These are phyloP conservation scores for Colletotrichum tropicicola DNA, from an alignment of 2,329 filamentous ascomycete species.

Conservation along the genomic window DNA sequence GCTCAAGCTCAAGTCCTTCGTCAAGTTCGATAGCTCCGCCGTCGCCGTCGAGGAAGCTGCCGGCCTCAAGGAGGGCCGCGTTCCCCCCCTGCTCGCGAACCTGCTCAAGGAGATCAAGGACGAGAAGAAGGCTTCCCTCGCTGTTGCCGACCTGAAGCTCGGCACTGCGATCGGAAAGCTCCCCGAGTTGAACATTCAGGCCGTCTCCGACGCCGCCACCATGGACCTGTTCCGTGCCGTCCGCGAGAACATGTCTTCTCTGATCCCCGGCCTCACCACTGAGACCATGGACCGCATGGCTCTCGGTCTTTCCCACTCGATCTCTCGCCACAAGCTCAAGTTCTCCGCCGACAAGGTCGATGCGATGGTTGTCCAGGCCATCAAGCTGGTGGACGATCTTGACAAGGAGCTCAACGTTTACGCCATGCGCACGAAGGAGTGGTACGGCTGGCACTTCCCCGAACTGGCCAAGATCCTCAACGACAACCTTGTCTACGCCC, in stretches of 20 bases:
- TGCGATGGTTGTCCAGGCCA: constrained; percentile 98
- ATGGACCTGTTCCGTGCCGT: constrained; percentile 94
- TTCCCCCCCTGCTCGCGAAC: constrained; percentile 83
- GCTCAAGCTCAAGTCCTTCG: constrained; percentile 95
- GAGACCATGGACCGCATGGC: constrained; percentile 94
- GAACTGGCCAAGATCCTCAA: constrained; percentile 97
- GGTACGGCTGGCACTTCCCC: constrained; percentile 99
- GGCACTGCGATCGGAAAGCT: constrained; percentile 93
- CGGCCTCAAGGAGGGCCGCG: constrained; percentile 85
- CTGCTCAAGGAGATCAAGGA: constrained; percentile 92
- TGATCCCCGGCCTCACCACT: constrained; percentile 87
- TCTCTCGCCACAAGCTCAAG: constrained; percentile 97
- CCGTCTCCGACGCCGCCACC: constrained; percentile 81
- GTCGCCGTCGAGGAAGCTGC: constrained; percentile 91
- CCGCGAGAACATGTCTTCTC: constrained; percentile 86
- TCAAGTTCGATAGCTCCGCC: constrained; percentile 95
- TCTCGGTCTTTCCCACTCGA: constrained; percentile 94
- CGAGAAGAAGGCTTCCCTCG: constrained; percentile 96
- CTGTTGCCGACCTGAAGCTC: constrained; percentile 92
- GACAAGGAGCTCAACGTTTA: constrained; percentile 99
- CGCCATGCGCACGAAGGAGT: constrained; percentile 99
- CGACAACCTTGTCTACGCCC: constrained; percentile 94
- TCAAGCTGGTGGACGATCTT: constrained; percentile 91
- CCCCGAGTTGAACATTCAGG: constrained; percentile 83
- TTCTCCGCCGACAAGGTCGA: constrained; percentile 99